Evolutionary conservation across 495 filamentous ascomycete genomes (phyloP), one percentile per base, ranked within the genome.

Genomic region (Talaromyces thailandensis): DNA sequence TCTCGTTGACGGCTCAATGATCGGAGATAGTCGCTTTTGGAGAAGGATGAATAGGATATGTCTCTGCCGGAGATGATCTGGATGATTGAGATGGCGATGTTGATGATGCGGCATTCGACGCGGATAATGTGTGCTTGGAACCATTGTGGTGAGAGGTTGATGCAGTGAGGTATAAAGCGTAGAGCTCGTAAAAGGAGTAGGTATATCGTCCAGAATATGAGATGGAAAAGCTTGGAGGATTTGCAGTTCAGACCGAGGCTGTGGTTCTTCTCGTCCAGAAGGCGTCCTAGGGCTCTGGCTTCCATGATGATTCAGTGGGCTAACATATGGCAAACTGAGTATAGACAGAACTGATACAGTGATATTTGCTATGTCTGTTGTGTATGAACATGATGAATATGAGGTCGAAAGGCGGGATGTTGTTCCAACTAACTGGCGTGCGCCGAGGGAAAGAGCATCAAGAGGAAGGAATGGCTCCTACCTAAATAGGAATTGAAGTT

Each of bases 131-230:
- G 45, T n/a, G 1, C 9, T 12, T 31, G 25, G 8, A 61, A 16
- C 14, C 40, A 52, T 25, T 7, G 0, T 21, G 59, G 59, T 21
- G 18, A 9, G 16, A 24, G 12, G 23, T 32, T 21, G 59, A 61
- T 21, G 18, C 12, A n/a, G n/a, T 16, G 11, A 12, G 50, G 25
- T 2, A 61, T 12, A 14, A 25, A 26, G 25, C 5, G 4, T 2
- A 61, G 43, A 40, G 40, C 9, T 8, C 59, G 59, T 51, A 61
- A 31, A 28, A 61, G 21, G 28, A 61, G 40, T 25, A 61, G 29
- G 45, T 61, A 61, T 21, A 18, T 9, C 16, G 26, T 52, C 37
- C 43, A 61, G 5, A 48, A 21, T 11, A 21, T 9, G 40, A 61
- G 59, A 14, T 31, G 16, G 14, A 61, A 23, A 7, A 61, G 59